Evolutionary conservation across 2,329 filamentous ascomycete species (phyloP), one percentile per base, ranked within the genome.

Genomic region (Fusarium mexicanum): DNA sequence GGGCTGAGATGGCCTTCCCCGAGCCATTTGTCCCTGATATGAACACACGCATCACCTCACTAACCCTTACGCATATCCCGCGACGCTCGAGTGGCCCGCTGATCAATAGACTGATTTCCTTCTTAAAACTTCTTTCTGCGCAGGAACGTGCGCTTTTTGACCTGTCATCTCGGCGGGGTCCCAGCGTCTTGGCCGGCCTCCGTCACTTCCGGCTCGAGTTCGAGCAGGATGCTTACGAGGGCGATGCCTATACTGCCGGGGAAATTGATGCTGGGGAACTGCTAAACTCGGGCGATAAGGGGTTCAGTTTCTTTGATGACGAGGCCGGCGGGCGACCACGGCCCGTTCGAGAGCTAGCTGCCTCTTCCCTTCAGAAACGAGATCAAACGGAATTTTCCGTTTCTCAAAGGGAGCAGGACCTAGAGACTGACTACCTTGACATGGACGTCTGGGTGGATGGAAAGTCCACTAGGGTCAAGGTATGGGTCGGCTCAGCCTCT

Each of bases 51-150:
- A 78, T 92, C 29, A 79, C 78, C 17, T 87, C 85, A 2, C 75
- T 92, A 31, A 88, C 87, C 8, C 80, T 92, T 29, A 89, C 88
- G 0, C 80, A 84, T 35, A 83, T 91, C 7, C 90, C 90, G 1
- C 84, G 87, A 13, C 84, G 85, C 31, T 90, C 89, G 2, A 83
- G 79, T 9, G 89, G 89, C 2, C 84, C 84, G 10, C 67, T 91
- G 20, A 84, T 88, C 38, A 75, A 82, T n/a, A 83, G 80, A n/a
- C 78, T 92, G 9, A 78, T 83, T 3, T 63, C 72, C 0, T 89
- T 91, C 51, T 71, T 91, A 17, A 81, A 80, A 18, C 79, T 86
- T 1, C 82, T 85, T 3, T 84, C 86, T 2, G 41, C 77, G 4
- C 90, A 91, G 72, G 89, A 91, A 73, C 79, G 81, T 8, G 79